Evolutionary conservation across 345 rosid species (phyloP), one percentile per base, ranked within the genome.

Genomic region (Dovyalis caffra): DNA sequence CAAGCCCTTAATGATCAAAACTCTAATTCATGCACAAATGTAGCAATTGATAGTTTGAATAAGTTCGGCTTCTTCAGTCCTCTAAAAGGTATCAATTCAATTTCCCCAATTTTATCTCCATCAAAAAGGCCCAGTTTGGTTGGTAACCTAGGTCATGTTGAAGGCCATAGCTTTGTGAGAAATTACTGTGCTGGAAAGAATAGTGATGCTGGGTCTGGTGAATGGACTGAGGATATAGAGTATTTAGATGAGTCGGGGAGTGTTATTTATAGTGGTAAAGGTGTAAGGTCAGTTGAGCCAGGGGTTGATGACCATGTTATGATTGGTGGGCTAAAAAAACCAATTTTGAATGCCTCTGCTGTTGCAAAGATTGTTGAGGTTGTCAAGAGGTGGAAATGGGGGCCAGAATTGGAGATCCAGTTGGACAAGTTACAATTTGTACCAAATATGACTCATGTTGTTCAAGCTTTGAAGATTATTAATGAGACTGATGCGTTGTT

Each of bases 301-400:
- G 97, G 98, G 60, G 43, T 82, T 6, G 99, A 95, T 74, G 95
- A 88, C 60, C 99, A 90, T 80, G 90, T 91, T 8, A 87, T 93
- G 91, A 83, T 93, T 33, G 99, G 99, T 63, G 97, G 76, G 68
- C 53, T 91, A 56, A 93, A 86, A 87, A 95, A 91, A 84, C 97
- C 99, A 7, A 64, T 90, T 35, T 61, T 86, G 83, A 93, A 91
- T 80, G 86, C 91, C 70, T 90, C 91, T 26, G 91, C 95, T 0
- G 98, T 93, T 45, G 90, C 97, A 0, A 93, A 95, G 89, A 87
- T 93, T 71, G 95, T 91, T 71, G 99, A 95, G 82, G 86, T 91
- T 77, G 94, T 90, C 61, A 89, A 86, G 85, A 86, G 98, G 84
- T 95, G 99, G 98, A 93, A 87, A 83, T 95, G 99, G 99, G 99